Percentiles rank a stretch among this genome's conserved stretches.
Conservation (phyloP, 2,329 filamentous ascomycete species). For the Diaporthe ampelina region DNA sequence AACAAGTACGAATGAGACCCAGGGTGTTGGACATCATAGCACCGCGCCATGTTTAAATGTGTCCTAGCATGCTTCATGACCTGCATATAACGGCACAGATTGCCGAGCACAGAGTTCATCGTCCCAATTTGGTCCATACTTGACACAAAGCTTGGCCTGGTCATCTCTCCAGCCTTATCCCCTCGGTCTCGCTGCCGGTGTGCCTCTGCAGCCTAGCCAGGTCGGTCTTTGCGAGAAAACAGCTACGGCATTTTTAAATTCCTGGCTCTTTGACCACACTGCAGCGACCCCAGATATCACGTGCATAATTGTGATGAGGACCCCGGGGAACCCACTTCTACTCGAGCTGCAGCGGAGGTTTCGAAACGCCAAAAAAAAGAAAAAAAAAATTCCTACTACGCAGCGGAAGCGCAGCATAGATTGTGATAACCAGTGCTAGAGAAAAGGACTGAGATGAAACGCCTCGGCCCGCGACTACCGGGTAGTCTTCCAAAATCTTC, state of each 20-base stretch:
- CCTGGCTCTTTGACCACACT: background rate
- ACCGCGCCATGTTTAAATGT: background rate
- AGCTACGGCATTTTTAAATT: background rate
- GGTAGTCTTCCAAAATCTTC: background rate
- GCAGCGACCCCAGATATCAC: background rate
- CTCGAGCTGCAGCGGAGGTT: too few species aligned
- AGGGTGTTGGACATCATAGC: background rate
- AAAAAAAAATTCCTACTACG: background rate
- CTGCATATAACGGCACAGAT: background rate
- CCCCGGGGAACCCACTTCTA: background rate
- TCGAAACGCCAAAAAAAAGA: background rate
- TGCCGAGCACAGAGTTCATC: constrained; percentile 26
- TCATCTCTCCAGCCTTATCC: background rate
- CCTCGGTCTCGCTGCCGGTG: background rate
- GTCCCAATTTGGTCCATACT: background rate
- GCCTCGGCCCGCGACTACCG: background rate
- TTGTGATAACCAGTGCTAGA: background rate
- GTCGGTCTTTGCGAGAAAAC: background rate
- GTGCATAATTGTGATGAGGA: background rate
- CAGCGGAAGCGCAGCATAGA: background rate
- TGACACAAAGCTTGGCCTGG: constrained; percentile 28
- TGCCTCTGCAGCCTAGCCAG: background rate
- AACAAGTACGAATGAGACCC: background rate
- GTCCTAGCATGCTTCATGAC: constrained; percentile 5
- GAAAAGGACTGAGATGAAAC: background rate